Evolutionary conservation across 345 rosid species (phyloP), one percentile per base, ranked within the genome.

Genomic region (Salix purpurea): DNA sequence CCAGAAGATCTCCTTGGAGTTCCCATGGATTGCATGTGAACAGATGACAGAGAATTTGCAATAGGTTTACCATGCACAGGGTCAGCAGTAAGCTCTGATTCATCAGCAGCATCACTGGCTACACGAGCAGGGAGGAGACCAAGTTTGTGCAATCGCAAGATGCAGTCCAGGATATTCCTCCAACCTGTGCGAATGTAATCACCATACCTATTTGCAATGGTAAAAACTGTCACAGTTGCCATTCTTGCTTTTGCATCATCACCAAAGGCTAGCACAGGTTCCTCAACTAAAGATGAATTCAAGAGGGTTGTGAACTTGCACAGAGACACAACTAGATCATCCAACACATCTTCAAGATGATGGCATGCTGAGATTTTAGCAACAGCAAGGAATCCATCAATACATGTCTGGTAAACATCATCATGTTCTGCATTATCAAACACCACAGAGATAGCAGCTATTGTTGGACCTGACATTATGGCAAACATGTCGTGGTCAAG

Each of bases 401-500:
- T 93, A 86, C 99, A 96, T 67, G 94, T 87, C 82, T 96, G 99
- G 81, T 91, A 93, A 70, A 96, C 92, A 70, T 93, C 97, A 86
- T 93, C 99, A 79, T 91, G 91, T 74, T 96, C 98, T 48, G 97
- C 98, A 86, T 96, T 97, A 87, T 96, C 99, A 86, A 96, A 96
- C 71, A 96, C 97, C 72, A 96, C 99, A 54, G 98, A 93, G 80
- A 96, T 92, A 69, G 99, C 98, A 79, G 99, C 99, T 80, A 96
- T 93, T 66, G 99, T 92, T 69, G 99, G 99, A 83, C 99, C 98
- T 50, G 99, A 93, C 96, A 96, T 93, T 77, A 90, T 92, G 58
- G 98, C 99, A 84, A 96, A 93, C 98, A 96, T 93, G 74, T 96
- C 99, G 79, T 93, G 97, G 76, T 96, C 99, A 77, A 93, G 98